Evolutionary conservation across 805 yeast species (phyloP), one percentile per base, ranked within the genome.

Genomic region (Hanseniaspora jakobsenii): DNA sequence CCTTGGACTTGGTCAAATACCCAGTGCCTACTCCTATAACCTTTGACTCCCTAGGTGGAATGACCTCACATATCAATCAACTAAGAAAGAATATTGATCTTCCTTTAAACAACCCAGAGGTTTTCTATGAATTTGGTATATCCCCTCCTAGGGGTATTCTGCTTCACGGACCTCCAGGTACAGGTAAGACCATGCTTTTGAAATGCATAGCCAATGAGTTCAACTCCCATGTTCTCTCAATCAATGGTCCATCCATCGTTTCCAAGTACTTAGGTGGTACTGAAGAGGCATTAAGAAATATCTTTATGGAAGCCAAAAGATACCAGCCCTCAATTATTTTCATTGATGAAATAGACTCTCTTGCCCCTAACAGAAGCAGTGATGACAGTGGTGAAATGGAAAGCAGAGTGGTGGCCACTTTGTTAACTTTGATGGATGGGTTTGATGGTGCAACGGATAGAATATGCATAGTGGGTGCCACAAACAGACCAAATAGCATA

Each of bases 111-210:
- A 75, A 75, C 47, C 94, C 96, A 0, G 69, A 71, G 5, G 61
- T 85, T 26, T 89, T 87, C 54, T 69, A 78, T 6, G 76, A 81
- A 44, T 91, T 89, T 64, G 86, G 89, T n/a, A 79, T 86, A 16
- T 70, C 79, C 7, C 96, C 98, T 7, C 95, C 95, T 12, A 68
- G 95, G 47, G 98, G 98, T 28, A 76, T 89, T n/a, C 64, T 89
- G 13, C 62, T 89, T 10, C 94, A 89, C 63, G 98, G 98, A 0
- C 94, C 96, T 2, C 91, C 97, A 2, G 98, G 98, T 3, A 89
- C 96, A 0, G 98, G 98, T 41, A 89, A 89, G 59, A 82, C 96
- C 1, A 75, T 87, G 84, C 68, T 91, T 6, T 66, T 91, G 29
- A 71, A 82, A 44, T 80, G 94, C 22, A 77, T 89, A 8, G 93